Percentiles rank a stretch among this genome's conserved stretches.
Evolutionary conservation across 179 eudicot genomes (phyloP).

Genomic region (Corrigiola litoralis): DNA sequence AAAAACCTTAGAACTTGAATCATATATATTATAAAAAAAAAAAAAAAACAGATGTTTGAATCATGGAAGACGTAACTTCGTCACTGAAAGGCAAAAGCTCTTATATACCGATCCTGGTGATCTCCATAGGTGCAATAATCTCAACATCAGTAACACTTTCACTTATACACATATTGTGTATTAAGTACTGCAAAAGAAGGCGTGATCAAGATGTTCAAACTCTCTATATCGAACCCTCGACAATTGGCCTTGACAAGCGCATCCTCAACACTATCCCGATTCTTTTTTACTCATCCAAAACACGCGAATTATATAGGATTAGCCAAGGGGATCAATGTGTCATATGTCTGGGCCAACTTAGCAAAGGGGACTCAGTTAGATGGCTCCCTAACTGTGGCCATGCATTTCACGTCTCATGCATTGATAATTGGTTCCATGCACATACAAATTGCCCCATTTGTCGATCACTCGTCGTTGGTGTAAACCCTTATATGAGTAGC

Average conservation of each 20-base stretch:
- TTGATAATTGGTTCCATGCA: slow-evolving; percentile 41
- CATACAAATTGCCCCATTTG: slow-evolving; percentile 44
- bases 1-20: too few species aligned
- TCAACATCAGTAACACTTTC: slow-evolving; percentile 7
- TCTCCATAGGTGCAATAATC: slow-evolving; percentile 30
- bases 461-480: slow-evolving; percentile 21
- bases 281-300: slow-evolving; percentile 16
- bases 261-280: slow-evolving; percentile 35
- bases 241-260: slow-evolving; percentile 34
- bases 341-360: slow-evolving; percentile 33
- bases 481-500: not conserved
- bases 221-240: not conserved
- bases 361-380: slow-evolving; percentile 35
- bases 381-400: slow-evolving; percentile 39
- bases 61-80: slow-evolving; percentile 7
- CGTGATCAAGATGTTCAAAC: not conserved
- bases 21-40: too few species aligned
- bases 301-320: slow-evolving; percentile 3
- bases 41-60: too few species aligned
- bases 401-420: slow-evolving; percentile 41
- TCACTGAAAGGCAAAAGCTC: slow-evolving; percentile 1
- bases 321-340: slow-evolving; percentile 33
- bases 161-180: slow-evolving; percentile 23
- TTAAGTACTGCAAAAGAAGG: slow-evolving; percentile 26
- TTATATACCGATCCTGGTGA: slow-evolving; percentile 22